Evolutionary conservation across 306 rosid species (phyloP), one percentile per base, ranked within the genome.

Genomic region (Adenanthera pavonina): DNA sequence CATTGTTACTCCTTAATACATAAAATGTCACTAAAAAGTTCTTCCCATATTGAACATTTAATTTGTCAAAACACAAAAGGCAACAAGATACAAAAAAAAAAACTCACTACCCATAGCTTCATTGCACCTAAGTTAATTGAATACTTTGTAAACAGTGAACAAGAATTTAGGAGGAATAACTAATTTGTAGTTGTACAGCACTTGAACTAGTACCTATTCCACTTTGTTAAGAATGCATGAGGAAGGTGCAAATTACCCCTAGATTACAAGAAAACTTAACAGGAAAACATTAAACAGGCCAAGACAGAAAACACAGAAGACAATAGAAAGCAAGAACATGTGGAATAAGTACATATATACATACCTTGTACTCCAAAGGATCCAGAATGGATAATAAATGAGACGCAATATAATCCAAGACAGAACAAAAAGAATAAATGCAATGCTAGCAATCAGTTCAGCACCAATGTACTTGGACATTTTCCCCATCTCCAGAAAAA

Each of bases 321-420:
- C 35, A 47, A 49, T 25, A 80, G 75, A 65, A 74, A 70, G 46
- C 5, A 25, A 34, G 71, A n/a, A 19, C 33, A 16, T 16, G 65
- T 51, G 69, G 74, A 56, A 56, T 65, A 38, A 53, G 41, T 36
- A 83, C 59, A 20, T n/a, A 57, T 69, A 20, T 74, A 88, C 95
- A 33, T 85, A 96, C 99, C 99, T 96, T 67, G 99, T 94, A 83
- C 99, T 96, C 97, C 97, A 85, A 62, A 96, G 97, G 87, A 96
- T 77, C 98, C 99, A 96, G 82, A 96, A 96, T 53, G 99, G 99
- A 82, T 90, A 96, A 93, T 92, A 96, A 72, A 96, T 80, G 87
- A 96, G 99, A 82, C 99, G 99, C 85, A 94, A 85, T 84, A 96
- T 8, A 88, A 96, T 34, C 99, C 99, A 96, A 64, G 97, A 90